Evolutionary conservation across 345 rosid species (phyloP), one percentile per base, ranked within the genome.

Genomic region (Melaleuca quinquenervia): DNA sequence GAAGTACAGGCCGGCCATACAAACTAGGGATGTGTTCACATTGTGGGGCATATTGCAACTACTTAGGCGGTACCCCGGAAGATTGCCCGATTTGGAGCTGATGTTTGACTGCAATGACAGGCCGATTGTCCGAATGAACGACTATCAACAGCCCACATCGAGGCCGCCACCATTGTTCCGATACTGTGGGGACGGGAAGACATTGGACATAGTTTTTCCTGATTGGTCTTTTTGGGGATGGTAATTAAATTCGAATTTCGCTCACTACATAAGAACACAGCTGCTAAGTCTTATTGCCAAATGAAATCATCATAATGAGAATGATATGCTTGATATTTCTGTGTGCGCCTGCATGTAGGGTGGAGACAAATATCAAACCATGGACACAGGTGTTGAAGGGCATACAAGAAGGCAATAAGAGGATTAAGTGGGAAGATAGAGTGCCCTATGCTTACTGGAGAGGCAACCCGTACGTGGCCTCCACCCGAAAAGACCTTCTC

Each of bases 161-260:
- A 87, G 85, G 26, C 95, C 93, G 11, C 97, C 96, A 6, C 95
- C 96, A 44, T 48, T 96, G 83, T 94, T 96, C 83, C 90, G 91
- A 76, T 95, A 95, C 48, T 96, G 97, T 50, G 91, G 93, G 9
- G 90, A 94, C 29, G 87, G 88, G 50, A 84, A 84, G 55, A 91
- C 89, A 20, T 50, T 94, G 88, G 98, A 95, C 84, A 89, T 95
- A 13, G 95, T 93, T 21, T 91, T 95, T 86, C 98, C 98, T 41
- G 99, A 96, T 85, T 94, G 97, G 95, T 92, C 97, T 10, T 95
- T 93, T 86, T 96, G 98, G 99, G 98, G 98, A 84, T 95, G 98
- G 98, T 95, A 91, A 86, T 26, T 44, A 49, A 15, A 83, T 86
- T 76, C 53, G 45, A 26, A 20, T 50, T 60, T 62, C 78, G 3